Percentiles rank a stretch among this genome's conserved stretches.
Evolutionary conservation across 2,329 filamentous ascomycete species (phyloP).

Genomic region (Paecilomyces sp.): DNA sequence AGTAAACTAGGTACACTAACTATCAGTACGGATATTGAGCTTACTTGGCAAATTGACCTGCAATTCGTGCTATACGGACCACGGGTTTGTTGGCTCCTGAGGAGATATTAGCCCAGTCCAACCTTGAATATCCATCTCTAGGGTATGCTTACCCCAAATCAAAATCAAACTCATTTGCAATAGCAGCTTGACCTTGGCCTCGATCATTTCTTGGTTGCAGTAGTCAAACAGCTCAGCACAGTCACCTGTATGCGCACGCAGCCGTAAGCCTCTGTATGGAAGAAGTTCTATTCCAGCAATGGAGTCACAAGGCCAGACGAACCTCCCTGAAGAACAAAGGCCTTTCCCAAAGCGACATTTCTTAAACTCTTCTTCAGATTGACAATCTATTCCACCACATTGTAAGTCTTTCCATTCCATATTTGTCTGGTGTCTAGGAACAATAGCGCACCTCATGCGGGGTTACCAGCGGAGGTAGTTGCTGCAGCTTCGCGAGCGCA

Average conservation of each 20-base stretch:
- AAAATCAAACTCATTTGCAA: conserved; percentile 95
- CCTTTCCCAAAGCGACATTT: conserved; percentile 82
- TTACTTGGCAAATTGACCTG: conserved; percentile 88
- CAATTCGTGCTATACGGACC: conserved; percentile 90
- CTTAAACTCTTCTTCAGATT: conserved; percentile 70
- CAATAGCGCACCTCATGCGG: conserved; percentile 31
- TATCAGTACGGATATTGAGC: background rate
- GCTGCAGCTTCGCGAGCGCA: conserved; percentile 35
- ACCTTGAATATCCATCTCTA: conserved; percentile 6
- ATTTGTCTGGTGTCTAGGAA: background rate
- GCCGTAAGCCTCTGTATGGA: conserved; percentile 65
- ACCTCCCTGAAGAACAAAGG: conserved; percentile 91
- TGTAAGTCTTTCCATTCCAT: conserved; percentile 9
- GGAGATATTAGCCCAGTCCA: background rate
- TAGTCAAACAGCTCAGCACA: conserved; percentile 98
- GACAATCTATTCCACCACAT: conserved; percentile 47
- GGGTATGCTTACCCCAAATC: conserved; percentile 66
- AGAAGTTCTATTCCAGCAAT: conserved; percentile 77
- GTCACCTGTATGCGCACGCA: conserved; percentile 44
- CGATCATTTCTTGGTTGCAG: conserved; percentile 80
- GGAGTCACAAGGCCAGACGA: conserved; percentile 4
- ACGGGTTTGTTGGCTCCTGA: conserved; percentile 62
- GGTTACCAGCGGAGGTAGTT: conserved; percentile 41
- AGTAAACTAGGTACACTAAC: background rate
- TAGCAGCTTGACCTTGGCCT: conserved; percentile 93